phyloP scores from a whole-genome alignment of 495 filamentous ascomycete species.

The Annulohypoxylon maeteangense region DNA sequence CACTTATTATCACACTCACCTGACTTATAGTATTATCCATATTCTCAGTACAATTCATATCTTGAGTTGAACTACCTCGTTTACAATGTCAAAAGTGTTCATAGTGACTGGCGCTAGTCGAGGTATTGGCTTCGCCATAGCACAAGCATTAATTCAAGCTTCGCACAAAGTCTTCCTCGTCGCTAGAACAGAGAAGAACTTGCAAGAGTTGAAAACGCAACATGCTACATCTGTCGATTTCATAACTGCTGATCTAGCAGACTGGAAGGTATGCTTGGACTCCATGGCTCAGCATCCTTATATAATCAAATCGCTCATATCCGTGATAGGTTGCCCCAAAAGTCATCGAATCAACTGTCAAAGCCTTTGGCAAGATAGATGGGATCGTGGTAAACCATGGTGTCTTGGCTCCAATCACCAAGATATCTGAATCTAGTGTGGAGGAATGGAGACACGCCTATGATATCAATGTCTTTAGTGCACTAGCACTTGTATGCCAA shows the following conservation, averaged over 20 bases:
- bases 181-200: conserved; percentile 72
- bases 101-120: conserved; percentile 77
- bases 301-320: conserved; percentile 10
- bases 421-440: conserved; percentile 68
- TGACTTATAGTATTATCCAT: neutral
- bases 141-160: conserved; percentile 74
- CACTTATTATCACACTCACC: neutral
- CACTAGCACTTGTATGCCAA: conserved; percentile 75
- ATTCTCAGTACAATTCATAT: neutral
- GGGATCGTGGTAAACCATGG: conserved; percentile 91
- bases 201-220: conserved; percentile 72
- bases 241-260: conserved; percentile 79
- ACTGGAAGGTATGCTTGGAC: conserved; percentile 60
- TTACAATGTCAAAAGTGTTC: conserved; percentile 64
- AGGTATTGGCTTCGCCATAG: conserved; percentile 85
- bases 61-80: neutral
- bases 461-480: conserved; percentile 85
- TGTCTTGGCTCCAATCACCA: conserved; percentile 78
- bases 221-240: conserved; percentile 75
- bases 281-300: neutral
- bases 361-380: conserved; percentile 77
- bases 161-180: conserved; percentile 79
- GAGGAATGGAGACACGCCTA: conserved; percentile 81
- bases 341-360: conserved; percentile 70
- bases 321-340: conserved; percentile 63